Evolutionary conservation across 495 filamentous ascomycete species (phyloP), one percentile per base, ranked within the genome.

Genomic region (Choiromyces venosus): DNA sequence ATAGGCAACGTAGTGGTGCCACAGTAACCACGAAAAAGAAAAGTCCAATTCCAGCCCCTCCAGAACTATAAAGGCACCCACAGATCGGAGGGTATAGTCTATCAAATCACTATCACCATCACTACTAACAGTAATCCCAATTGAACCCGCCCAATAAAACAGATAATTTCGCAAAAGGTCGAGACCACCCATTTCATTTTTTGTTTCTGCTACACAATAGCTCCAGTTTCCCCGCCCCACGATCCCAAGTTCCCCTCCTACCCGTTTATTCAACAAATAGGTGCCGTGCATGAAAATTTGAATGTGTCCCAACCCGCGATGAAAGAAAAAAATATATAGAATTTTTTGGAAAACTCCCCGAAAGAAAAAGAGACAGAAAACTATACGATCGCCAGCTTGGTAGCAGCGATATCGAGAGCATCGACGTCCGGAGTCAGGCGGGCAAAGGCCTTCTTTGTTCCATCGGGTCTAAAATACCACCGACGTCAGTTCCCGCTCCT

Each of bases 351-450:
- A 40, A 16, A 67, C 25, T 1, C 33, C 33, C 66, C 33, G 14
- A 19, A 67, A 40, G 25, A 29, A 61, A 61, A 61, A 33, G 52
- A 33, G 52, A 61, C 4, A 16, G 52, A 61, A 71, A 67, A 82
- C 88, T 96, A 98, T 81, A 99, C 95, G 84, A 99, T 97, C 73
- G 92, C 89, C 73, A 99, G 89, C 89, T 98, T 99, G 82, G 96
- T 97, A 77, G 96, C 95, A 79, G 95, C 95, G 87, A 99, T 97
- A 86, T 99, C 95, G 73, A 99, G 91, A 83, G 95, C 95, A 86
- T 99, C 95, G 77, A 97, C 93, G 84, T 99, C 95, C 65, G 93
- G 86, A 73, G 95, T 98, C 73, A 99, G 87, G 82, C 93, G 91
- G 81, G 91, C 93, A 82, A 92, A 99, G 71, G 96, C 95, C 90